These are phyloP conservation scores for Epichloe bromicola DNA, from an alignment of 2,329 filamentous ascomycete genomes.

Conservation along the genomic window DNA sequence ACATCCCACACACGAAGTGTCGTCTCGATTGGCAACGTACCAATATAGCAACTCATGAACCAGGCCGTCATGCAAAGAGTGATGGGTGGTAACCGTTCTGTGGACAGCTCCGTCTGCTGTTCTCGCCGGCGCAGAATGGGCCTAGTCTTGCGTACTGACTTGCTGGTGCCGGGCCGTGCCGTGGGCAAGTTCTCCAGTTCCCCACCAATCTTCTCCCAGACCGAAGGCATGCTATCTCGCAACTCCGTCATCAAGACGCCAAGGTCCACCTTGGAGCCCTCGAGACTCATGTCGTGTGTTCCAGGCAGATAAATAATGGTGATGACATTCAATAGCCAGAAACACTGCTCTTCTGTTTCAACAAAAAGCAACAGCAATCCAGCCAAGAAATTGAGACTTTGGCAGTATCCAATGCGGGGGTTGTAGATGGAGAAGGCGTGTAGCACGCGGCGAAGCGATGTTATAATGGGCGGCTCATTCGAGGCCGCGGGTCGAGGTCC, in stretches of 20 bases:
- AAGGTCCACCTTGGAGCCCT: slow-evolving; percentile 86
- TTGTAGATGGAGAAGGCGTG: slow-evolving; percentile 87
- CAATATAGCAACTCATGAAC: slow-evolving; percentile 97
- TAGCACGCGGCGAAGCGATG: slow-evolving; percentile 70
- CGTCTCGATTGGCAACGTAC: slow-evolving; percentile 81
- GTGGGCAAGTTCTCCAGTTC: slow-evolving; percentile 47
- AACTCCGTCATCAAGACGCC: slow-evolving; percentile 84
- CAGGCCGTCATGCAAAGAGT: slow-evolving; percentile 87
- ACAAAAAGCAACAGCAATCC: slow-evolving; percentile 83
- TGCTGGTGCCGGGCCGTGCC: slow-evolving; percentile 22
- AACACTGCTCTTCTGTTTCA: slow-evolving; percentile 75
- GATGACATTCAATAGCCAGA: slow-evolving; percentile 88
- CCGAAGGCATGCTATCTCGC: slow-evolving; percentile 64
- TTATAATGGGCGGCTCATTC: slow-evolving; percentile 64
- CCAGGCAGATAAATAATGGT: slow-evolving; percentile 79
- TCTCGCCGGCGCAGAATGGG: slow-evolving; percentile 28
- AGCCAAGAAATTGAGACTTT: slow-evolving; percentile 89
- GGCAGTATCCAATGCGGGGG: slow-evolving; percentile 85
- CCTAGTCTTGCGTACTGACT: slow-evolving; percentile 23
- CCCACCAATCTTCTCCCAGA: slow-evolving; percentile 80
- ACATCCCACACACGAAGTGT: slow-evolving; percentile 90
- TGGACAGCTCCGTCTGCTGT: slow-evolving; percentile 24
- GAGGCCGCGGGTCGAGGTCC: slow-evolving; percentile 20
- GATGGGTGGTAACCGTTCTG: slow-evolving; percentile 65
- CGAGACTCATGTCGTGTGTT: slow-evolving; percentile 80